Evolutionary conservation across 306 rosid genomes (phyloP), one percentile per base, ranked within the genome.

Genomic region (Pterocarpus santalinus): DNA sequence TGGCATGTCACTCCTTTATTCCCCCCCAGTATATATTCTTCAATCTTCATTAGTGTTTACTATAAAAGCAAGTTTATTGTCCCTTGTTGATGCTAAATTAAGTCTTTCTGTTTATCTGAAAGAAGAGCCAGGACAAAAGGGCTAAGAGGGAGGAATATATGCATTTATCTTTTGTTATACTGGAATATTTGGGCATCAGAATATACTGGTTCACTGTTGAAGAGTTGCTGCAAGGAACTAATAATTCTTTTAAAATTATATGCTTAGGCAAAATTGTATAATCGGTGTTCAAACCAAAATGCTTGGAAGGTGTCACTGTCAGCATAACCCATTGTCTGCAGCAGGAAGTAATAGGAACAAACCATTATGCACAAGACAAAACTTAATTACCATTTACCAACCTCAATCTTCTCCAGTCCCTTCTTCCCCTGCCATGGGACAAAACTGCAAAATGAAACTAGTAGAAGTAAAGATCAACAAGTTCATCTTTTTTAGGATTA

Each of bases 241-340:
- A 53, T 51, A 1, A 5, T 17, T 16, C 46, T 60, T 64, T 36
- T 6, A 62, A 8, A 61, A 76, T 69, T n/a, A 75, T 67, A 58
- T 51, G 78, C 52, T 28, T 22, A 13, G 47, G 51, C 10, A 32
- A 60, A 75, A 49, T 38, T 44, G 49, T 77, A 14, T 63, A 52
- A 32, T 77, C 11, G 43, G 61, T 14, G 51, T n/a, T 53, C 39
- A 5, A 62, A 51, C 16, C 64, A 58, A 47, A 68, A 49, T 33
- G 14, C 16, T 68, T 75, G 77, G 63, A 60, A 51, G 69, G 51
- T 68, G 70, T 68, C 36, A 22, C 14, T 68, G 70, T 68, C 36
- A 22, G n/a, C 14, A 49, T 33, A 36, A 56, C 49, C 32, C 33
- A 34, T 67, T 58, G n/a, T 49, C 47, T 69, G 58, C 64, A 13